These are phyloP conservation scores for Fusarium longipes DNA, from an alignment of 2,329 filamentous ascomycete species.

Conservation along the genomic window DNA sequence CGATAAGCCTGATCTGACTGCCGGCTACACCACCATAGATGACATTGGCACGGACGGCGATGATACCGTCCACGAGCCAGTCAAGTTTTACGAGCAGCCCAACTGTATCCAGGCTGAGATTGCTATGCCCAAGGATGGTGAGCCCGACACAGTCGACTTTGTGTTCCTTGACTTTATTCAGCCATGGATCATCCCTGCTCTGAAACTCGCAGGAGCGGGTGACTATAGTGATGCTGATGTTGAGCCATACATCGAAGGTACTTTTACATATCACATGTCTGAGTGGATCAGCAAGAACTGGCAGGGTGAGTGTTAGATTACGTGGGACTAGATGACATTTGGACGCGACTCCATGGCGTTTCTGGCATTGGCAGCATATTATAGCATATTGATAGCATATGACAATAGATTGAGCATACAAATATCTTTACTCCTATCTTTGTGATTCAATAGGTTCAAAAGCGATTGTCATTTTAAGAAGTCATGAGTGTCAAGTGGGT, in stretches of 20 bases:
- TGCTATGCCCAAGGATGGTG: conserved; percentile 65
- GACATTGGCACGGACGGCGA: conserved; percentile 87
- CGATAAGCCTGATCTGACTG: conserved; percentile 59
- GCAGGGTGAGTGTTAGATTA: conserved; percentile 58
- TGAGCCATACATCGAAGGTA: conserved; percentile 63
- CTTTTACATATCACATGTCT: conserved; percentile 66
- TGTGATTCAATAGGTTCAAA: not conserved
- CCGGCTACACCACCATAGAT: conserved; percentile 90
- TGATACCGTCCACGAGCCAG: conserved; percentile 82
- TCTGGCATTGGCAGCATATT: conserved; percentile 1
- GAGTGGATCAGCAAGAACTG: conserved; percentile 71
- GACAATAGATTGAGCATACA: conserved; percentile 1
- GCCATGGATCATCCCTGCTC: conserved; percentile 80
- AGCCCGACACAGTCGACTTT: conserved; percentile 82
- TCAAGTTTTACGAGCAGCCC: conserved; percentile 81
- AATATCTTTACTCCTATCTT: not conserved
- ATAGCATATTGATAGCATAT: not conserved
- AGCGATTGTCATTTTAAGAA: not conserved
- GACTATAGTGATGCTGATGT: conserved; percentile 62
- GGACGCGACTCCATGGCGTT: conserved; percentile 21
- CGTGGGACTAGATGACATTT: conserved; percentile 1
- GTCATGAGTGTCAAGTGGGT: not conserved
- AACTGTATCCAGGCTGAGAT: conserved; percentile 83
- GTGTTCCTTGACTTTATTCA: conserved; percentile 94
- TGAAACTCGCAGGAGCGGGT: conserved; percentile 68